Conservation (phyloP, 345 rosid species). For the Abelmoschus esculentus region DNA sequence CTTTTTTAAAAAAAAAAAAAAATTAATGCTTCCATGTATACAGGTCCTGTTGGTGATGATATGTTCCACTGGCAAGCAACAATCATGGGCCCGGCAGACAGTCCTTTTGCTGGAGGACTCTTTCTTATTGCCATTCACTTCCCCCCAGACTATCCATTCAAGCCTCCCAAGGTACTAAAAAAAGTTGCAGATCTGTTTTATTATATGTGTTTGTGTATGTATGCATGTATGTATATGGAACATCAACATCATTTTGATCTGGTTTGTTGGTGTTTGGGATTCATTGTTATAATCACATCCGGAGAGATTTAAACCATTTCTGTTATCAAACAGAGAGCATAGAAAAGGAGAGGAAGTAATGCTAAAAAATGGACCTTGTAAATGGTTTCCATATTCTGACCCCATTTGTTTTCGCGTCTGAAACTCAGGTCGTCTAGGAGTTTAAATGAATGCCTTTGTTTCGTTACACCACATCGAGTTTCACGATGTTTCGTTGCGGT, state of each 20-base stretch:
- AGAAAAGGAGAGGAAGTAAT: not conserved
- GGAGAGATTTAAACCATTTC: not conserved
- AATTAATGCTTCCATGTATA: not conserved
- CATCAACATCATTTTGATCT: not conserved
- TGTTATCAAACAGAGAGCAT: not conserved
- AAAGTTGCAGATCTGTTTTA: not conserved
- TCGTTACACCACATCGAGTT: too few relatives aligned
- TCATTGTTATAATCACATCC: not conserved
- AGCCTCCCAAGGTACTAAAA: conserved; percentile 57
- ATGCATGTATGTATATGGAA: not conserved
- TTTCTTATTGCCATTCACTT: conserved; percentile 69
- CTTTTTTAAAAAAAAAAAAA: not conserved
- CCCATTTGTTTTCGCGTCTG: too few relatives aligned
- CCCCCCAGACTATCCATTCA: conserved; percentile 77
- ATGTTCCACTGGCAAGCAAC: conserved; percentile 84
- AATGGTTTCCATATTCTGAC: too few relatives aligned
- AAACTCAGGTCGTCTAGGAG: too few relatives aligned
- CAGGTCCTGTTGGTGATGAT: conserved; percentile 68
- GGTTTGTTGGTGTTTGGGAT: not conserved
- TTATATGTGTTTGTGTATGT: not conserved
- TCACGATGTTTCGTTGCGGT: not conserved
- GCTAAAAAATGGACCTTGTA: not conserved
- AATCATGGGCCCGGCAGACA: conserved; percentile 68
- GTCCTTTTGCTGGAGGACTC: conserved; percentile 65
- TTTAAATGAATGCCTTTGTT: not conserved